Conservation (phyloP, 2,329 filamentous ascomycete genomes). For the Cercospora citrullina region DNA sequence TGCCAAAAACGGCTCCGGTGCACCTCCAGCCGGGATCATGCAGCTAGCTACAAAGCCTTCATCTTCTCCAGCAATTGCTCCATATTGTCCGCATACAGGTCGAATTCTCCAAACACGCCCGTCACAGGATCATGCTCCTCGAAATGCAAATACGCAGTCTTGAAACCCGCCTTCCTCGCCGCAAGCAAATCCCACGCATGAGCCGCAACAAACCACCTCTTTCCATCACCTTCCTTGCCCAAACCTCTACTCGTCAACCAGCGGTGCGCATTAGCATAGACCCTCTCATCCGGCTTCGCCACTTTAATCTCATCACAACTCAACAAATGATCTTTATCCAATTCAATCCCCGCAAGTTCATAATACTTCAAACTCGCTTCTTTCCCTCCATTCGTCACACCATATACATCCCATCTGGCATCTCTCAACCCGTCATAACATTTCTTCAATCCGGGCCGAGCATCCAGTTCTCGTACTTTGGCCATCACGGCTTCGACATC, state of each 20-base stretch:
- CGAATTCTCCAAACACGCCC: conserved; percentile 36
- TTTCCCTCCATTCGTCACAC: conserved; percentile 36
- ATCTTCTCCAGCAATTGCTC: conserved; percentile 35
- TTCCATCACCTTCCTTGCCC: conserved; percentile 28
- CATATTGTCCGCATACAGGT: conserved; percentile 34
- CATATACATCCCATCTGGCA: conserved; percentile 36
- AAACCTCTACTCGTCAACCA: conserved; percentile 28
- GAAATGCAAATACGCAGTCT: conserved; percentile 35
- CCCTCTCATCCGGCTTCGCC: conserved; percentile 34
- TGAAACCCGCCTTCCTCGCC: conserved; percentile 37
- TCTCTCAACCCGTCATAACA: conserved; percentile 34
- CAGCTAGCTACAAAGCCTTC: conserved; percentile 22
- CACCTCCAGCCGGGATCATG: neutral
- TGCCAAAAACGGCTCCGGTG: neutral
- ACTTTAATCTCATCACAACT: conserved; percentile 35
- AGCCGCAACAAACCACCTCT: conserved; percentile 37
- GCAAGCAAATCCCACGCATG: conserved; percentile 36
- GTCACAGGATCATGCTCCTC: conserved; percentile 36
- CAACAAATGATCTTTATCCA: conserved; percentile 34
- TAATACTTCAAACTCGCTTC: conserved; percentile 36
- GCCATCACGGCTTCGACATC: conserved; percentile 35
- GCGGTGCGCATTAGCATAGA: conserved; percentile 32
- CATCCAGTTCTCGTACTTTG: conserved; percentile 24
- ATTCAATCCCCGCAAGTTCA: conserved; percentile 30
- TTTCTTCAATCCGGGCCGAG: conserved; percentile 31